These are phyloP conservation scores for Alternaria sp. DNA, from an alignment of 2,329 filamentous ascomycete genomes.

Conservation along the genomic window DNA sequence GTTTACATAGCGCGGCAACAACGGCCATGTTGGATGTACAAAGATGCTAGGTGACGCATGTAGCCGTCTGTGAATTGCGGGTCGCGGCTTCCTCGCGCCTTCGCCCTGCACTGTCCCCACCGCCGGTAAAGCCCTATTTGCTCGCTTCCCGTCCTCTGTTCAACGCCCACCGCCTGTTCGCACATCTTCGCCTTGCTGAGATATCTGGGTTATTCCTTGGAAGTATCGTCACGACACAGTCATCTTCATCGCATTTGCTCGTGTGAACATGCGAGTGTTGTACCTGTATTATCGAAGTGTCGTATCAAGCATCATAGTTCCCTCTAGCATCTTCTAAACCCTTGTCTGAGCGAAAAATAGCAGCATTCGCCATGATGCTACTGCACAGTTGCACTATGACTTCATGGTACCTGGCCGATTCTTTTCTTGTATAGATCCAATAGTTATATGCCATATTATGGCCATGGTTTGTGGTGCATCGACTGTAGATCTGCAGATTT, in stretches of 20 bases:
- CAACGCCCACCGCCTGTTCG: slow-evolving; percentile 16
- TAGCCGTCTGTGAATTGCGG: slow-evolving; percentile 11
- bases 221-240: neutral
- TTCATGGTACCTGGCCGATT: neutral
- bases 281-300: neutral
- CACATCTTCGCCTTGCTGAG: neutral
- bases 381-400: neutral
- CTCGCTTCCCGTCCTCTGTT: slow-evolving; percentile 6
- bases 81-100: slow-evolving; percentile 9
- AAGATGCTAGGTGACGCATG: slow-evolving; percentile 19
- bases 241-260: neutral
- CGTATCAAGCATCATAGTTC: neutral
- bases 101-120: slow-evolving; percentile 2
- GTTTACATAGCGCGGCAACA: slow-evolving; percentile 9
- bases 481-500: neutral
- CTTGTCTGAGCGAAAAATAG: neutral
- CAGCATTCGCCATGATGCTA: neutral
- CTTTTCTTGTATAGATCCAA: neutral
- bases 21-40: slow-evolving; percentile 15
- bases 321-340: neutral
- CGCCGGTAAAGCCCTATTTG: slow-evolving; percentile 9
- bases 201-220: neutral
- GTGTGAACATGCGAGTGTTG: neutral
- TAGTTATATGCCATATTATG: neutral
- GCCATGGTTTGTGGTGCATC: neutral